Evolutionary conservation across 1,284 basidiomycete genomes (phyloP), one percentile per base, ranked within the genome.

Genomic region (Sutorius eximius): DNA sequence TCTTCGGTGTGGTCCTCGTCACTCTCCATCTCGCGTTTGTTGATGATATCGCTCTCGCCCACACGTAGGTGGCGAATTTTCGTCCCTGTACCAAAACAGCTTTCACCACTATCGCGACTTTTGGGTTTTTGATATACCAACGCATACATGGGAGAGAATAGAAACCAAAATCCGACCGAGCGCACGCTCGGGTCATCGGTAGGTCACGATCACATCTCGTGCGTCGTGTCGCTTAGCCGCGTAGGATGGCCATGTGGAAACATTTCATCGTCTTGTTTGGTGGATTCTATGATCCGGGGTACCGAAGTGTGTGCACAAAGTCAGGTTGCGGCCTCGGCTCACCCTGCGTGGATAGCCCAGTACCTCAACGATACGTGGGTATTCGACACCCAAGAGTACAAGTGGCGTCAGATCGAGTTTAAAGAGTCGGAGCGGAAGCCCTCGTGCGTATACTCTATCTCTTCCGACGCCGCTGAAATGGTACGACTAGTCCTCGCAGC

Each of bases 61-160:
- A 30, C 6, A 22, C 13, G 22, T 15, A 87, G 87, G 89, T 22
- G 91, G 92, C 12, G 91, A 94, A 70, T 94, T 91, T 62, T 93
- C 93, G 0, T 91, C 89, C 0, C 73, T 92, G 5, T 82, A 91
- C 57, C 93, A 96, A 70, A 94, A 87, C 30, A 86, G 85, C 0
- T 96, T 96, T 71, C 91, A 95, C 61, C 93, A 96, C 66, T 97
- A 95, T 67, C 83, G 91, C 41, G 92, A 95, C 63, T 86, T 95
- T 65, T 91, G 89, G 89, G 80, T 80, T 45, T 92, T 93, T 61
- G 87, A 91, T 60, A 82, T 92, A 33, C 59, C 76, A 3, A 85
- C 82, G 0, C 89, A 93, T 64, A 74, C 81, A 0, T 98, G 95
- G 95, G 92, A 97, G 57, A 78, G 91, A 18, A 91, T 96, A 53